These are phyloP conservation scores for Penicillium hordei DNA, from an alignment of 2,329 filamentous ascomycete genomes.

Conservation along the genomic window DNA sequence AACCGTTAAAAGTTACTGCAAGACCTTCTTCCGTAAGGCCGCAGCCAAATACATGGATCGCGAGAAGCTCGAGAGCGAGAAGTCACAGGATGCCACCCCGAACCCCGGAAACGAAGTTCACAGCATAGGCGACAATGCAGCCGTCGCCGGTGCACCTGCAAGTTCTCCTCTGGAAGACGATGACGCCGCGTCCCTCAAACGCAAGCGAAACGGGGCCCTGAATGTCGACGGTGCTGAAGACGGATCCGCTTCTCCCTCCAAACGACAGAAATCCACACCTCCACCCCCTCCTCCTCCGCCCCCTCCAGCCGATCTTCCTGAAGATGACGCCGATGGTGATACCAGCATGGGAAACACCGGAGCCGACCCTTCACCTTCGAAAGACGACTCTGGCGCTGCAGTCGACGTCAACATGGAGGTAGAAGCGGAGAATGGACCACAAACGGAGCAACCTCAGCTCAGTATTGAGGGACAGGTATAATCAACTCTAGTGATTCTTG, in stretches of 20 bases:
- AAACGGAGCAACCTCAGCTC: conserved; percentile 20
- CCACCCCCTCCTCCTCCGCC: conserved; percentile 40
- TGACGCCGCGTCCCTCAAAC: conserved; percentile 33
- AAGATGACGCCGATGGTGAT: conserved; percentile 15
- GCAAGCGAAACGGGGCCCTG: conserved; percentile 19
- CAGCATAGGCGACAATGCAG: conserved; percentile 40
- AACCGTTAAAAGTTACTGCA: conserved; percentile 79
- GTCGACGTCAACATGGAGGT: conserved; percentile 2
- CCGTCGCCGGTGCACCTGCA: conserved; percentile 39
- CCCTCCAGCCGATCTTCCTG: conserved; percentile 24
- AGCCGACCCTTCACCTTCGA: background rate
- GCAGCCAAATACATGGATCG: conserved; percentile 71
- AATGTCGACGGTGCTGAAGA: conserved; percentile 13
- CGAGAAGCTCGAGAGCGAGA: conserved; percentile 63
- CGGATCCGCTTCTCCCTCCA: conserved; percentile 48
- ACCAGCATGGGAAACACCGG: conserved; percentile 13
- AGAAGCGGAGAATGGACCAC: conserved; percentile 6
- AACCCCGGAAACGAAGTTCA: conserved; percentile 11
- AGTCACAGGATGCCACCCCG: conserved; percentile 32
- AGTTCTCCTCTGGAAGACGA: conserved; percentile 48
- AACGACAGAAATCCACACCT: conserved; percentile 53
- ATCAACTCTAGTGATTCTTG: background rate
- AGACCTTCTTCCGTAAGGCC: conserved; percentile 83
- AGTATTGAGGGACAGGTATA: conserved; percentile 28
- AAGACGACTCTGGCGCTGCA: background rate